Conservation (phyloP, 805 yeast genomes). For the Millerozyma acaciae region DNA sequence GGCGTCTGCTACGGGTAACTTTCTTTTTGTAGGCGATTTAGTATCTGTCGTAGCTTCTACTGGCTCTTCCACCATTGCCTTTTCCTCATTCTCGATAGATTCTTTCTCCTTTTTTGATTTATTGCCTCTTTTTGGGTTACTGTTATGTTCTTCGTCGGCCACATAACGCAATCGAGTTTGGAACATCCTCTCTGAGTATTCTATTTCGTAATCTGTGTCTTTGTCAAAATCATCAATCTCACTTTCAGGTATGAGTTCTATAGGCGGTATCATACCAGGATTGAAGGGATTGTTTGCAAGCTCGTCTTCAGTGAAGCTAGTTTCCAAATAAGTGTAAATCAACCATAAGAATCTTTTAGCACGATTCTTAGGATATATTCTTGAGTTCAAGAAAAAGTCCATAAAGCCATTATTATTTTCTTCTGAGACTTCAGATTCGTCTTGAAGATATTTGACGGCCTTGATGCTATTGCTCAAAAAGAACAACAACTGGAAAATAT, state of each 20-base stretch:
- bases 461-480: constrained; percentile 63
- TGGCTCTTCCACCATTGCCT: constrained; percentile 3
- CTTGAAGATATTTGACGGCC: constrained; percentile 40
- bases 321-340: constrained; percentile 73
- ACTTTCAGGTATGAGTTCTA: constrained; percentile 25
- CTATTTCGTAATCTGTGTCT: constrained; percentile 47
- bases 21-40: constrained; percentile 3
- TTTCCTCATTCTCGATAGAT: constrained; percentile 6
- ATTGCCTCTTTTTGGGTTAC: constrained; percentile 29
- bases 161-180: constrained; percentile 37
- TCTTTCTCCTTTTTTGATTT: constrained; percentile 24
- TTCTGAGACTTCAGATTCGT: constrained; percentile 14
- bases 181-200: constrained; percentile 47
- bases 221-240: constrained; percentile 32
- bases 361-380: constrained; percentile 60
- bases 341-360: constrained; percentile 80
- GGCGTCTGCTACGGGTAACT: constrained; percentile 4
- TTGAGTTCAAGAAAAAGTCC: constrained; percentile 66
- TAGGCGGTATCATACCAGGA: constrained; percentile 34
- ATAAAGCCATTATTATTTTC: constrained; percentile 49
- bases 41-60: constrained; percentile 1
- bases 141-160: constrained; percentile 36
- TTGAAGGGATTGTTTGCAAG: constrained; percentile 58
- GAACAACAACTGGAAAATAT: constrained; percentile 65
- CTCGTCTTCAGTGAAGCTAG: constrained; percentile 53